Percentiles rank a stretch among this genome's conserved stretches.
Conservation (phyloP, 768 basidiomycete species). For the Lepiota brunneoincarnata region DNA sequence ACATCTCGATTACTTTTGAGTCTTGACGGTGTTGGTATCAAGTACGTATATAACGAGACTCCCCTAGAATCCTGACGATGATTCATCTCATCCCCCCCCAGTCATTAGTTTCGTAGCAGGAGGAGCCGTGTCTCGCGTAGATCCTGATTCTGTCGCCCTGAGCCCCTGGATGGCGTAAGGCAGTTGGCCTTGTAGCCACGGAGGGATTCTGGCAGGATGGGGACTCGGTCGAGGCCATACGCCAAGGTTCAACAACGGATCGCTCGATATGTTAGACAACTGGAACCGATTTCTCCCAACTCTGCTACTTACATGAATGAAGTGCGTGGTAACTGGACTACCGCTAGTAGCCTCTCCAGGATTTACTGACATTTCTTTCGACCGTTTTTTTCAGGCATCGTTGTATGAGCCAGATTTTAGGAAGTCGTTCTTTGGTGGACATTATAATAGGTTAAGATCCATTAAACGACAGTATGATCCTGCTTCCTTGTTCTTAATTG, state of each 20-base stretch:
- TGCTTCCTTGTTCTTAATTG: slow-evolving; percentile 40
- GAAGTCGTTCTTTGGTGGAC: slow-evolving; percentile 44
- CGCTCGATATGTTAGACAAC: slow-evolving; percentile 14
- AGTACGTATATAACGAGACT: slow-evolving; percentile 16
- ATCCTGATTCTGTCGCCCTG: slow-evolving; percentile 37
- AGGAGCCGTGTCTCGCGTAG: slow-evolving; percentile 36
- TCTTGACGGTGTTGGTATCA: slow-evolving; percentile 18
- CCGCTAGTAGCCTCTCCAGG: background rate
- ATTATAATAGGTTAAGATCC: slow-evolving; percentile 34
- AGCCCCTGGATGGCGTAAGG: slow-evolving; percentile 48
- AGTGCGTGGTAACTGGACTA: slow-evolving; percentile 25
- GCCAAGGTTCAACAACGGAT: slow-evolving; percentile 15
- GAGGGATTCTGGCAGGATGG: slow-evolving; percentile 27
- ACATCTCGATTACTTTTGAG: slow-evolving; percentile 24
- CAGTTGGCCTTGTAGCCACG: slow-evolving; percentile 28
- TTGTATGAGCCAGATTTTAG: slow-evolving; percentile 38
- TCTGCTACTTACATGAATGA: slow-evolving; percentile 50
- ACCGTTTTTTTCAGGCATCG: slow-evolving; percentile 34
- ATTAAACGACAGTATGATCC: slow-evolving; percentile 50
- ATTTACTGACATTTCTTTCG: background rate
- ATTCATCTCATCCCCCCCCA: background rate
- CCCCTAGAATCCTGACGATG: background rate
- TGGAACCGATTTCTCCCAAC: slow-evolving; percentile 28
- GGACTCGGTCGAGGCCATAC: slow-evolving; percentile 18
- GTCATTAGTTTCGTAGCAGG: slow-evolving; percentile 41